Evolutionary conservation across 1,139 yeast species (phyloP).

Genomic region (Geotrichum candidum): DNA sequence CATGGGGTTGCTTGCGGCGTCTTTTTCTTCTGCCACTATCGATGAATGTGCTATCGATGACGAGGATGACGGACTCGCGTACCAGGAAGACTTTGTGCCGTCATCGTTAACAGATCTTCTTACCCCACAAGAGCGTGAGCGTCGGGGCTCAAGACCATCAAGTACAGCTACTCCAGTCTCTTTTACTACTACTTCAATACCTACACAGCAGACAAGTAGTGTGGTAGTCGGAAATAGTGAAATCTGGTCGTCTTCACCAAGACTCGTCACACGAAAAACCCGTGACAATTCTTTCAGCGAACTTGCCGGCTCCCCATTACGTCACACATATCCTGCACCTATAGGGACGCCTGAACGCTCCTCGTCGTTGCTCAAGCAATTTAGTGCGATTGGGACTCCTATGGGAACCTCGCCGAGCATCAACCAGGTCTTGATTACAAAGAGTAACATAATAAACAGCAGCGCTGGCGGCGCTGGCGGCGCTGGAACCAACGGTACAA

Average conservation of each 20-base stretch:
- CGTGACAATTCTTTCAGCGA: conserved; percentile 12
- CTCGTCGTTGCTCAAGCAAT: neutral
- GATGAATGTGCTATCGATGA: conserved; percentile 42
- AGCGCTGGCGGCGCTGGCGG: neutral
- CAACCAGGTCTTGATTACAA: neutral
- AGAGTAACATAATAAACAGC: neutral
- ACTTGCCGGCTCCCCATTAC: conserved; percentile 13
- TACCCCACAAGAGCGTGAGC: conserved; percentile 68
- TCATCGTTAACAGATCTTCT: conserved; percentile 64
- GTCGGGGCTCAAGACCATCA: conserved; percentile 55
- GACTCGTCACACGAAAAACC: conserved; percentile 5
- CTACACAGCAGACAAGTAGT: neutral
- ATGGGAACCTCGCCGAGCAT: neutral
- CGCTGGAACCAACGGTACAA: neutral
- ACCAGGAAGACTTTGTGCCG: conserved; percentile 73
- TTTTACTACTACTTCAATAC: neutral
- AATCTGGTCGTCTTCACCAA: conserved; percentile 18
- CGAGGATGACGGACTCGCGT: conserved; percentile 35
- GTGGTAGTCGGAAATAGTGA: conserved; percentile 6
- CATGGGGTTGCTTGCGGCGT: conserved; percentile 11
- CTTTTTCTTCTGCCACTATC: conserved; percentile 18
- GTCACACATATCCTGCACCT: conserved; percentile 14
- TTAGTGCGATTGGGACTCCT: conserved; percentile 3
- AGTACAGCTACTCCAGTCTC: conserved; percentile 11
- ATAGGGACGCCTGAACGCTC: conserved; percentile 19